Conservation (phyloP, 768 basidiomycete genomes). For the Serendipita sp. region DNA sequence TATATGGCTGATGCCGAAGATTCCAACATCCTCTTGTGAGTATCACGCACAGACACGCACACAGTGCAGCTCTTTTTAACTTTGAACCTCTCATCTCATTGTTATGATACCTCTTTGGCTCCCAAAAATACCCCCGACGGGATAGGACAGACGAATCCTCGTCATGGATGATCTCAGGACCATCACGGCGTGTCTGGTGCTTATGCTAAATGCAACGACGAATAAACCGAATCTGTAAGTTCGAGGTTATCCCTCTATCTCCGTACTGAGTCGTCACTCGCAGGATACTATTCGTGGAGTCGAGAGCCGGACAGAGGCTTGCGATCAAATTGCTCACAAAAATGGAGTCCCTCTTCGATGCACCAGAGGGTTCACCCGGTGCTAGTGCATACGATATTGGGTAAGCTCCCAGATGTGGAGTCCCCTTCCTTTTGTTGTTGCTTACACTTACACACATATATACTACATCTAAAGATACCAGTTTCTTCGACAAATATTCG, state of each 20-base stretch:
- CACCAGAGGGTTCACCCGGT: constrained; percentile 44
- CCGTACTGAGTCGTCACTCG: not conserved
- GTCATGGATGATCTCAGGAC: constrained; percentile 19
- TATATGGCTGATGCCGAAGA: constrained; percentile 58
- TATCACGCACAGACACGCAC: not conserved
- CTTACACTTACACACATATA: constrained; percentile 8
- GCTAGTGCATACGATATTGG: constrained; percentile 63
- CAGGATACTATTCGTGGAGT: constrained; percentile 12
- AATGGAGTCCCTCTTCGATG: constrained; percentile 56
- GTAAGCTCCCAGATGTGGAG: constrained; percentile 24
- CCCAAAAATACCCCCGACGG: no score
- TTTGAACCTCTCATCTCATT: no score
- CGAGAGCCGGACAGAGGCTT: constrained; percentile 27
- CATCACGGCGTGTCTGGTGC: constrained; percentile 45
- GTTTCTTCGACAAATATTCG: constrained; percentile 48
- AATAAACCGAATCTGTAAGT: constrained; percentile 39
- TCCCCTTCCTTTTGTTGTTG: not conserved
- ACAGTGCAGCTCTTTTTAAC: constrained; percentile 1
- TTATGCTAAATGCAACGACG: constrained; percentile 57
- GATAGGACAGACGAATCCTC: constrained; percentile 11
- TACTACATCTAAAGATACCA: constrained; percentile 33
- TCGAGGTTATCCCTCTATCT: no score
- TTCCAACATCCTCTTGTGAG: constrained; percentile 59
- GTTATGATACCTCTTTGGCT: not conserved
- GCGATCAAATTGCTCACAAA: constrained; percentile 54